Percentiles rank a stretch among this genome's conserved stretches.
These are phyloP conservation scores for Melastoma malabathricum DNA, from an alignment of 345 rosid genomes.

Conservation along the genomic window DNA sequence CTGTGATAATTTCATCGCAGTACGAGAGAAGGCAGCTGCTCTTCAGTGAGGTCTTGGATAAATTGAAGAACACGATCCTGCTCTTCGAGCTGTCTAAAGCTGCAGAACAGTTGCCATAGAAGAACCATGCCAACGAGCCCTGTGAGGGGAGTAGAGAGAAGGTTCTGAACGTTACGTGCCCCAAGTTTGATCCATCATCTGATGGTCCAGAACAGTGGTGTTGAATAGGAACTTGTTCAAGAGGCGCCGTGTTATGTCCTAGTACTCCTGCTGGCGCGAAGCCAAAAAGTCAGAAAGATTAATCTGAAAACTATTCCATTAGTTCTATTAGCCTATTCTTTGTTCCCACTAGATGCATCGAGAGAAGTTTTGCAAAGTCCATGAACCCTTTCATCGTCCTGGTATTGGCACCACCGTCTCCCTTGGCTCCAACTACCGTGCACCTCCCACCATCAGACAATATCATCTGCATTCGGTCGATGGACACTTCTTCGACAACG, in stretches of 20 bases:
- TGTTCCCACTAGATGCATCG: constrained; percentile 21
- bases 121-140: too few relatives aligned
- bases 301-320: not conserved
- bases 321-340: not conserved
- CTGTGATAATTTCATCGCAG: constrained; percentile 5
- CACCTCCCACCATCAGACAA: too few relatives aligned
- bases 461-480: too few relatives aligned
- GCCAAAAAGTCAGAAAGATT: too few relatives aligned
- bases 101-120: constrained; percentile 7
- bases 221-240: too few relatives aligned
- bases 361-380: constrained; percentile 27
- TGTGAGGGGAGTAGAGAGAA: not conserved
- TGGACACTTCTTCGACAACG: too few relatives aligned
- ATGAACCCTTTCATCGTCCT: constrained; percentile 2
- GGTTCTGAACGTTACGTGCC: too few relatives aligned
- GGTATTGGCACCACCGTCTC: too few relatives aligned
- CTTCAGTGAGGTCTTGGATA: constrained; percentile 12
- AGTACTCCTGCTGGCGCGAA: too few relatives aligned
- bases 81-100: constrained; percentile 11
- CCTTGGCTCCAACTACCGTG: too few relatives aligned
- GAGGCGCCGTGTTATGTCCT: too few relatives aligned
- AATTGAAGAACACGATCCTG: constrained; percentile 19
- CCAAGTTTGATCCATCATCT: too few relatives aligned
- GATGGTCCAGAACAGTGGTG: not conserved
- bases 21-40: constrained; percentile 11